Conservation (phyloP, 1,284 basidiomycete species). For the Mycena citricolor region DNA sequence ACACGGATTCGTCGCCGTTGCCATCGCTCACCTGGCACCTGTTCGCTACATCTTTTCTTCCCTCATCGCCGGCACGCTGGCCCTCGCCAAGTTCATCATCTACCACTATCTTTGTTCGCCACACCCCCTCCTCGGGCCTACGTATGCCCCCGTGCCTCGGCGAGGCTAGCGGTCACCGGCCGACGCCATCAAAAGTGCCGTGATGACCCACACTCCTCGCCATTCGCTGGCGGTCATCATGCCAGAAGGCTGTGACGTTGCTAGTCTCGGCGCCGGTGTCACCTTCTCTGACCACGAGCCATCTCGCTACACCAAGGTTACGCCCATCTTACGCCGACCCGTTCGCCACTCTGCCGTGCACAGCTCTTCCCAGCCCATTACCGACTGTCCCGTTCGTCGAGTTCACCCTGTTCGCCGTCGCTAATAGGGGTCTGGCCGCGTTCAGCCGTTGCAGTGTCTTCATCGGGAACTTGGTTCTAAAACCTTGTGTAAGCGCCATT, state of each 20-base stretch:
- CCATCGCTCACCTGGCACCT: too few species aligned
- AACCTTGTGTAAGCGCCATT: conserved; percentile 12
- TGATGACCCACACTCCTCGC: conserved; percentile 10
- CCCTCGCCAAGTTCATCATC: too few species aligned
- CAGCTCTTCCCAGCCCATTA: conserved; percentile 19
- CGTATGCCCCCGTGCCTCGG: too few species aligned
- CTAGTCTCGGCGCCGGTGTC: conserved; percentile 18
- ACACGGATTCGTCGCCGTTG: too few species aligned
- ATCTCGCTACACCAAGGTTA: conserved; percentile 1
- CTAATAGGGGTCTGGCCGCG: conserved; percentile 43
- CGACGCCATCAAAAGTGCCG: conserved; percentile 16
- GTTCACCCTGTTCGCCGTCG: conserved; percentile 15
- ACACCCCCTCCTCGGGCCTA: too few species aligned
- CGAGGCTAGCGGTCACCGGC: conserved; percentile 10
- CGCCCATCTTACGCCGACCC: conserved; percentile 8
- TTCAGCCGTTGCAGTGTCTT: conserved; percentile 83
- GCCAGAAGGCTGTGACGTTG: conserved; percentile 22
- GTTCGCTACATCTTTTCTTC: too few species aligned
- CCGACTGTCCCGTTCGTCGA: conserved; percentile 10
- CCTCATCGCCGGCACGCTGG: too few species aligned
- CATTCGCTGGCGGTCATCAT: conserved; percentile 22
- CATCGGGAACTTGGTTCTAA: conserved; percentile 90
- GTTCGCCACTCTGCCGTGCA: conserved; percentile 7
- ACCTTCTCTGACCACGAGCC: conserved; percentile 12
- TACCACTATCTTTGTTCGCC: too few species aligned